phyloP scores from a whole-genome alignment of 257 asterid genomes.

The Thymus mandschuricus region DNA sequence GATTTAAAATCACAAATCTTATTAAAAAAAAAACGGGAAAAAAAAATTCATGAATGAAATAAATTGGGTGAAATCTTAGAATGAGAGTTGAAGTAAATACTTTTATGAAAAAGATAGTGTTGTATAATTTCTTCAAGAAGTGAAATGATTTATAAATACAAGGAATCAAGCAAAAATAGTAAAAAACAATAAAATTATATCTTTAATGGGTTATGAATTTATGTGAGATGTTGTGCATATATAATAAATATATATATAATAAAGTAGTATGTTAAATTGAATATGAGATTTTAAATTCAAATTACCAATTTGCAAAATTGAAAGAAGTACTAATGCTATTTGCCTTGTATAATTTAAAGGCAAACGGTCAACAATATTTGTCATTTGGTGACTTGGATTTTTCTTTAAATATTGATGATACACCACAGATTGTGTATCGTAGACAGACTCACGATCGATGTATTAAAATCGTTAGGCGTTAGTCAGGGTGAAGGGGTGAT shows the following conservation, averaged over 20 bases:
- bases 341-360: conserved; percentile 23
- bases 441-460: too few relatives aligned
- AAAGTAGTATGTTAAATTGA: conserved; percentile 23
- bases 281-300: conserved; percentile 19
- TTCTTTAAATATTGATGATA: not conserved
- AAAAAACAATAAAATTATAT: conserved; percentile 14
- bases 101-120: not conserved
- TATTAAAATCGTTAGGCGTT: too few relatives aligned
- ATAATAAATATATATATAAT: not conserved
- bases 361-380: not conserved
- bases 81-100: not conserved
- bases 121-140: not conserved
- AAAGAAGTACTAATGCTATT: conserved; percentile 12
- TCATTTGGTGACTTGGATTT: not conserved
- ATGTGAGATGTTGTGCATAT: not conserved
- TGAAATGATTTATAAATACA: conserved; percentile 21
- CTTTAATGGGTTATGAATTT: not conserved
- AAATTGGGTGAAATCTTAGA: not conserved
- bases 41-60: not conserved
- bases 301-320: conserved; percentile 17
- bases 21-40: not conserved
- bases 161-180: conserved; percentile 14
- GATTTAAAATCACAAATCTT: not conserved
- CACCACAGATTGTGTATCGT: too few relatives aligned
- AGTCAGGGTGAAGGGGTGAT: too few relatives aligned